phyloP scores from a whole-genome alignment of 208 protist species.

The Novymonas esmeraldas region DNA sequence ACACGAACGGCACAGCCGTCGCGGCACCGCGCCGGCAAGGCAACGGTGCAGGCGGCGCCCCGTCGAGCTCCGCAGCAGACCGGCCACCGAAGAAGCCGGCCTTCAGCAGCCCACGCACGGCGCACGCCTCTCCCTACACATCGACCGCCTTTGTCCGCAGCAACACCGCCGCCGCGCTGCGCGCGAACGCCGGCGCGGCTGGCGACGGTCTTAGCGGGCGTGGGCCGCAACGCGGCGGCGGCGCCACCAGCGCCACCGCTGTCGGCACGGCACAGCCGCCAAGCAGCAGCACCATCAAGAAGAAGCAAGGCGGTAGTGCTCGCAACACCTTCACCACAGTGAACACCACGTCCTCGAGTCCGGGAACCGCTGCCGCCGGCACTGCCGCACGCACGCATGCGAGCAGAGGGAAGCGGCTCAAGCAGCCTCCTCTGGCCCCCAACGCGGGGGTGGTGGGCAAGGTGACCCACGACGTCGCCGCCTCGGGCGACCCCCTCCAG shows the following conservation, averaged over 20 bases:
- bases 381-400: too few relatives aligned
- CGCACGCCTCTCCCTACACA: background rate
- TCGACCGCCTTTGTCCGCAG: constrained; percentile 25
- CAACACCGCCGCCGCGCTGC: constrained; percentile 31
- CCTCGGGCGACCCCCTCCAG: background rate
- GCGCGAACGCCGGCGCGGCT: background rate
- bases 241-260: background rate
- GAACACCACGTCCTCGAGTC: background rate
- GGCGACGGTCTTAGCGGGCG: background rate
- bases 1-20: background rate
- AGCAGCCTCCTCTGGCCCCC: too few relatives aligned
- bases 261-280: background rate
- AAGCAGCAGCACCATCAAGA: background rate
- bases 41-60: background rate
- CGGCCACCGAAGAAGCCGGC: background rate
- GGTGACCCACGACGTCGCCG: too few relatives aligned
- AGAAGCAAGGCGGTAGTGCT: background rate
- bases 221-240: background rate
- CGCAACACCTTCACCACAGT: background rate
- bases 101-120: background rate
- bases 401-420: too few relatives aligned
- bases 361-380: background rate
- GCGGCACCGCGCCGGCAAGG: background rate
- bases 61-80: background rate
- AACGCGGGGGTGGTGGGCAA: too few relatives aligned